phyloP scores from a whole-genome alignment of 257 asterid species.

The Fraxinus anomala region DNA sequence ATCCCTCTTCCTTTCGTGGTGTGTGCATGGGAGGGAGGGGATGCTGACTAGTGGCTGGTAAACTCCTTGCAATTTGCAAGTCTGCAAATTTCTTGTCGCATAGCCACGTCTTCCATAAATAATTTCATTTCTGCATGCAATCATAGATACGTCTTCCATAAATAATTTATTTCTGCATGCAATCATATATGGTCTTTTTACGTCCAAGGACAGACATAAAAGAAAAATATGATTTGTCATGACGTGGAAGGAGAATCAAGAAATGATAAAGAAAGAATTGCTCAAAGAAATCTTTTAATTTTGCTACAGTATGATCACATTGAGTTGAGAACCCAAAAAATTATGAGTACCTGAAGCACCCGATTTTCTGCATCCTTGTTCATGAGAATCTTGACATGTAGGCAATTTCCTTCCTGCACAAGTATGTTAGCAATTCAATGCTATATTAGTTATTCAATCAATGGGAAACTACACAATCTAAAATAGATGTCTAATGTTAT shows the following conservation, averaged over 20 bases:
- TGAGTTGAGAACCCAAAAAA: background rate
- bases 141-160: background rate
- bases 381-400: slow-evolving; percentile 70
- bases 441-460: slow-evolving; percentile 20
- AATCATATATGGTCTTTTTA: background rate
- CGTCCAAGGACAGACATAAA: background rate
- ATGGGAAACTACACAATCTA: slow-evolving; percentile 10
- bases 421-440: slow-evolving; percentile 21
- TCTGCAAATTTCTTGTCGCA: background rate
- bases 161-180: background rate
- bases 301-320: background rate
- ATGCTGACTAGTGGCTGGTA: background rate
- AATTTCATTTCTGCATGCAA: background rate
- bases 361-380: slow-evolving; percentile 58
- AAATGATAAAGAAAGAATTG: background rate
- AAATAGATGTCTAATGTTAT: slow-evolving; percentile 26
- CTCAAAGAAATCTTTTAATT: background rate
- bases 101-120: background rate
- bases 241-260: background rate
- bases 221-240: background rate
- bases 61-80: background rate
- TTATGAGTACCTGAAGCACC: slow-evolving; percentile 68
- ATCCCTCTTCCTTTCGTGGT: background rate
- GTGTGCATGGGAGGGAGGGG: background rate
- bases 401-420: slow-evolving; percentile 69